Evolutionary conservation across 805 yeast genomes (phyloP), one percentile per base, ranked within the genome.

Genomic region (Saturnispora quitensis): DNA sequence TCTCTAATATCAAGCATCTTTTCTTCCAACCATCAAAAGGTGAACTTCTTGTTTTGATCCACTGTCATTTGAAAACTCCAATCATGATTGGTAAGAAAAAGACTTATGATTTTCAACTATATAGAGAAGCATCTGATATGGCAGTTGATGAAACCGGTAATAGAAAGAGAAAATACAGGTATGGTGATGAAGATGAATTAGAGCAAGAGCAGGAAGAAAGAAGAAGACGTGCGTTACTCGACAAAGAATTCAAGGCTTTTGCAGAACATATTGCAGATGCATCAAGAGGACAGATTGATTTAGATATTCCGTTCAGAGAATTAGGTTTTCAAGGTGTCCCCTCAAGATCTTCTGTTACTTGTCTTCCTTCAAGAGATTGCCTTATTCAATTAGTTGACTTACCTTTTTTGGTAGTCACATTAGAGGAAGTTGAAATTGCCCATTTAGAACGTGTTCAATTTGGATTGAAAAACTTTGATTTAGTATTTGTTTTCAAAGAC

Each of bases 131-230:
- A 12, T 82, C 95, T 31, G 99, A 93, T 65, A 86, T 89, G 76
- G 82, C 95, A 3, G 89, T 89, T 61, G 99, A 93, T 69, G 99
- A 93, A 70, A 93, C 99, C 18, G 96, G 97, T 57, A 90, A 89
- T 55, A 84, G 96, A 56, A 84, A 88, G 71, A 82, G 97, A 68
- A 79, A 78, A 58, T 84, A 84, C 68, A 74, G 84, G 58, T 93
- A 93, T 65, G 99, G 99, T 45, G 99, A 93, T 67, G 99, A 93
- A 68, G 99, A 93, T 68, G 99, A 93, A 71, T 74, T 93, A 57
- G 98, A 93, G 69, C 97, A 91, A 69, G 99, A 93, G 72, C 97
- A 91, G 70, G 98, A 93, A 68, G 99, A 93, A 71, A 83, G 97
- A 72, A 78, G 91, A 68, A 80, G 97, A 70, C 86, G 95, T 62